Percentiles rank a stretch among this genome's conserved stretches.
Evolutionary conservation across 108 stramenopile genomes (phyloP).

Genomic region (Fragilariopsis cylindrus): DNA sequence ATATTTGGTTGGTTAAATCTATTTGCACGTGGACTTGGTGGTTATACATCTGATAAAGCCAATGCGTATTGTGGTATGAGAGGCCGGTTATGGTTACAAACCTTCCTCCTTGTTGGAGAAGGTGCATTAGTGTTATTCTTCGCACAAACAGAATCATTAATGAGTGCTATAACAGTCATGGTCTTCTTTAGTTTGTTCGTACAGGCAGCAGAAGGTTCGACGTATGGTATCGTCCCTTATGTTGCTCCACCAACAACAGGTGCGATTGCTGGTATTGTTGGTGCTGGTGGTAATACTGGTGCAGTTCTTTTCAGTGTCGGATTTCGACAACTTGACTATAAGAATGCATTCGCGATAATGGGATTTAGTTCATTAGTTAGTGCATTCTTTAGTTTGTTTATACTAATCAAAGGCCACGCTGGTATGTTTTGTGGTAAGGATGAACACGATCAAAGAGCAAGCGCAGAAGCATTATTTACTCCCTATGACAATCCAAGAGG

Average conservation of each 20-base stretch:
- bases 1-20: conserved; percentile 81
- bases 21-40: conserved; percentile 78
- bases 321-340: conserved; percentile 47
- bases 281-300: conserved; percentile 79
- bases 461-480: conserved; percentile 20
- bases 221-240: conserved; percentile 82
- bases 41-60: conserved; percentile 54
- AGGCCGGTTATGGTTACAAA: conserved; percentile 66
- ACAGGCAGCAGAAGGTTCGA: conserved; percentile 76
- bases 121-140: conserved; percentile 69
- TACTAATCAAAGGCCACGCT: conserved; percentile 70
- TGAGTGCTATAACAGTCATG: conserved; percentile 57
- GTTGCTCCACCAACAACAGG: conserved; percentile 68
- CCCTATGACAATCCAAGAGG: conserved; percentile 4
- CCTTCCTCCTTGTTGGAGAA: conserved; percentile 52
- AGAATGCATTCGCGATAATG: conserved; percentile 49
- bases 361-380: conserved; percentile 43
- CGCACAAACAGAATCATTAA: conserved; percentile 50
- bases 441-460: conserved; percentile 12
- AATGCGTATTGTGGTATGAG: conserved; percentile 68
- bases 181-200: conserved; percentile 77
- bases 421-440: conserved; percentile 54
- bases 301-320: conserved; percentile 61
- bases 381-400: conserved; percentile 53
- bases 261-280: conserved; percentile 73